Percentiles rank a stretch among this genome's conserved stretches.
phyloP scores from a whole-genome alignment of 1,284 basidiomycete species.

The Violaceomyces palustris region DNA sequence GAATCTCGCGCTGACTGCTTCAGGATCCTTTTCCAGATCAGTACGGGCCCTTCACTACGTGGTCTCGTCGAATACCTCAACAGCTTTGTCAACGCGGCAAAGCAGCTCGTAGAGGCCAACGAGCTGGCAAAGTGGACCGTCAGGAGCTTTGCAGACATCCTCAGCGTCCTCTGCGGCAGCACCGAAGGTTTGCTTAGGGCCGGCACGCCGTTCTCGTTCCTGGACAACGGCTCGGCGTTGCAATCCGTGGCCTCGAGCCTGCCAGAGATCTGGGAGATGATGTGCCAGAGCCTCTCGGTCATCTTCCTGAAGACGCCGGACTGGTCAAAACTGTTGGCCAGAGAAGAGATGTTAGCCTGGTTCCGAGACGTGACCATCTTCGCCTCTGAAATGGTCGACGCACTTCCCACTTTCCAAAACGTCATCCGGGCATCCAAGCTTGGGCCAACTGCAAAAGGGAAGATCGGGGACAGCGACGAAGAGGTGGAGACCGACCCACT shows the following conservation, averaged over 20 bases:
- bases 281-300: slow-evolving; percentile 38
- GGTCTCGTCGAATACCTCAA: slow-evolving; percentile 29
- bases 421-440: neutral
- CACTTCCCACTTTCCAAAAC: slow-evolving; percentile 27
- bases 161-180: slow-evolving; percentile 45
- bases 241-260: slow-evolving; percentile 23
- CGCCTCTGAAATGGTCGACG: slow-evolving; percentile 46
- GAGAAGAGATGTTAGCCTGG: slow-evolving; percentile 46
- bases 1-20: slow-evolving; percentile 41
- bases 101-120: slow-evolving; percentile 32
- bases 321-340: slow-evolving; percentile 37
- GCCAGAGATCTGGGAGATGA: slow-evolving; percentile 40
- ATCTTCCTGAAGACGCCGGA: slow-evolving; percentile 45
- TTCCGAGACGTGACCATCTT: slow-evolving; percentile 48
- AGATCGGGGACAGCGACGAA: slow-evolving; percentile 7
- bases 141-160: slow-evolving; percentile 42
- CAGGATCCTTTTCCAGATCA: slow-evolving; percentile 32
- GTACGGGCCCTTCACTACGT: slow-evolving; percentile 14
- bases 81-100: slow-evolving; percentile 22
- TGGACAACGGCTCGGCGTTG: slow-evolving; percentile 13
- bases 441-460: too few species aligned
- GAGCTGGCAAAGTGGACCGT: slow-evolving; percentile 43
- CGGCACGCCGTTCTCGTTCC: slow-evolving; percentile 35
- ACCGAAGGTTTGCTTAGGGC: slow-evolving; percentile 44
- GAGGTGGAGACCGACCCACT: slow-evolving; percentile 9